Base-by-base conservation (phyloP, 768 basidiomycete species). In the Ephemerocybe angulata region DNA sequence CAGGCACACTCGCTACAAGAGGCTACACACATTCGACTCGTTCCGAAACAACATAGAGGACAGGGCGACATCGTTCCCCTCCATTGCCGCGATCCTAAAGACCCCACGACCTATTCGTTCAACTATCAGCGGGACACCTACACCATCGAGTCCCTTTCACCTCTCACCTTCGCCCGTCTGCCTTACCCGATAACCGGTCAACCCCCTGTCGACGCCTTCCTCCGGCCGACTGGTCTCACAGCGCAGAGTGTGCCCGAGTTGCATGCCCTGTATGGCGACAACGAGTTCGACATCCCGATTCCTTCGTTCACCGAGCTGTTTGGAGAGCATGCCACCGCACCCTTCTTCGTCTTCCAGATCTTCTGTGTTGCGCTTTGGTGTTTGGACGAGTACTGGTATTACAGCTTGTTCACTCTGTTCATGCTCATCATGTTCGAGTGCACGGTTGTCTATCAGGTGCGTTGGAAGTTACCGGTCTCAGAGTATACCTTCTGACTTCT, bases 351-450 rank as follows among this genome's bases (percentile, higher is more conserved):
- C 25, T 99, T 99, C 72, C 97, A 99, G 72, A 73, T 98, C 17
- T 98, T 99, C 72, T 98, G 97, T 59, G 97, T 98, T 1, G 93
- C 91, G 0, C 76, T 99, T 10, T 99, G 97, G 97, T 93, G 90
- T 67, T 71, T 99, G 63, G 97, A 99, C 63, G 97, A 98, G 68
- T 99, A 98, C 69, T 98, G 94, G 95, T 98, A 97, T 69, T 99
- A 98, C 77, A 89, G 90, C 53, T 70, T 99, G 37, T 99, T 99
- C 75, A 98, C 97, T 1, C 78, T 95, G 24, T 98, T 99, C 82
- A 99, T 99, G 97, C 79, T 99, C 31, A 75, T 99, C 44, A 88
- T 97, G 59, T 99, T 99, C 66, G 97, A 99, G 72, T 98, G 95
- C 72, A 98, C 97, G 1, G 94, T 97, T 22, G 96, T 98, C 28